Evolutionary conservation across 129 eudicot species (phyloP).

Genomic region (Artemisia tridentata): DNA sequence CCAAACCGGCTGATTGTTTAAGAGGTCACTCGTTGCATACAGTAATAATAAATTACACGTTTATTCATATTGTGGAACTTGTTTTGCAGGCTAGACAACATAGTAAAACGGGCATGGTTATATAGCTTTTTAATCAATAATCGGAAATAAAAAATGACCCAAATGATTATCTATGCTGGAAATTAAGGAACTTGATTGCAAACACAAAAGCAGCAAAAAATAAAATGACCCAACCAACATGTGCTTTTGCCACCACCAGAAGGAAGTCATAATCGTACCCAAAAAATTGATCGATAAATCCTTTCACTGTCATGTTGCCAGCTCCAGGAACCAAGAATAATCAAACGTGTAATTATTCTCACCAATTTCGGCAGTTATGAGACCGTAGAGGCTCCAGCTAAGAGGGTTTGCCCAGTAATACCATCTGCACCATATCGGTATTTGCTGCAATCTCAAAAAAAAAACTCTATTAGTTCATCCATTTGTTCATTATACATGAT

Average conservation of each 20-base stretch:
- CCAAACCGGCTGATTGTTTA: too few relatives aligned
- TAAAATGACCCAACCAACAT: conserved; percentile 17
- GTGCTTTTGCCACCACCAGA: conserved; percentile 6
- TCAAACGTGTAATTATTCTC: not conserved
- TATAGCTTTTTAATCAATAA: too few relatives aligned
- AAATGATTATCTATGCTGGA: conserved; percentile 12
- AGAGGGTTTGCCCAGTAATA: conserved; percentile 20
- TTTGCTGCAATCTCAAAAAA: conserved; percentile 6
- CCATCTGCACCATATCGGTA: conserved; percentile 18
- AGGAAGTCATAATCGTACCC: conserved; percentile 17
- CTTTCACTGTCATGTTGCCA: conserved; percentile 8
- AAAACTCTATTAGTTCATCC: not conserved
- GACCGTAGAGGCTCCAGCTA: conserved; percentile 15
- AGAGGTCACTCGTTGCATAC: too few relatives aligned
- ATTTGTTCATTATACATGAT: not conserved
- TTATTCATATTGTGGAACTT: too few relatives aligned
- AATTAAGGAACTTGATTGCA: conserved; percentile 13
- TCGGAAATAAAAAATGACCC: not conserved
- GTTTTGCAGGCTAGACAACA: too few relatives aligned
- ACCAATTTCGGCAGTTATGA: conserved; percentile 3
- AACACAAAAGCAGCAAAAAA: not conserved
- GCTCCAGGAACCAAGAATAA: conserved; percentile 14
- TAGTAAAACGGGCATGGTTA: too few relatives aligned
- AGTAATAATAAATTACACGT: too few relatives aligned
- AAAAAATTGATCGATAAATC: not conserved